A percentile compares a stretch with the other conserved stretches of the same genome.
Conservation (phyloP, 1,284 basidiomycete genomes). For the Entoloma clypeatum region DNA sequence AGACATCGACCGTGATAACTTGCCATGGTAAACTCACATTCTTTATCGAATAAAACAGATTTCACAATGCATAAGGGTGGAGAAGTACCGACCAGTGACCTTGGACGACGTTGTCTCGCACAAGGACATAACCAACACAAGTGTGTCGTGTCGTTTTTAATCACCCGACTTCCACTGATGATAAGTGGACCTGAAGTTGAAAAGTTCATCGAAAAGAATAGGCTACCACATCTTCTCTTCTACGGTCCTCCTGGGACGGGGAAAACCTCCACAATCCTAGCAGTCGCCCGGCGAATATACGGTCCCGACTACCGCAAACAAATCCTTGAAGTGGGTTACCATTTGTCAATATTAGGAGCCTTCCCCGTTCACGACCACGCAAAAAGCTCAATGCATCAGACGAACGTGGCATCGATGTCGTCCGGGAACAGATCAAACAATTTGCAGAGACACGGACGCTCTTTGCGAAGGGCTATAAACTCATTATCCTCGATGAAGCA, state of each 20-base stretch:
- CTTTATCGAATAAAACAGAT: conserved; percentile 4
- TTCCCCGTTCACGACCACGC: conserved; percentile 5
- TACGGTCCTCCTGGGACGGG: conserved; percentile 98
- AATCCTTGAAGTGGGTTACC: conserved; percentile 79
- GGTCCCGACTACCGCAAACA: conserved; percentile 82
- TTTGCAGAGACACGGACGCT: conserved; percentile 96
- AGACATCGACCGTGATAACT: conserved; percentile 51
- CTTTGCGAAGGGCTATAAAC: conserved; percentile 90
- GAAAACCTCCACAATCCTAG: conserved; percentile 97
- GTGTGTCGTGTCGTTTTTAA: conserved; percentile 43
- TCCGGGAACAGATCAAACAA: conserved; percentile 97
- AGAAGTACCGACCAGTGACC: conserved; percentile 89
- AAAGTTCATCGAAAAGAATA: conserved; percentile 93
- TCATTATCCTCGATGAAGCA: conserved; percentile 97
- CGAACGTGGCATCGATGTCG: conserved; percentile 97
- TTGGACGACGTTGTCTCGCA: conserved; percentile 93
- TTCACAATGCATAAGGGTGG: conserved; percentile 65
- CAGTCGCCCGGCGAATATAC: conserved; percentile 92
- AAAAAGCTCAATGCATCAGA: conserved; percentile 91
- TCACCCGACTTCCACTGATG: conserved; percentile 3
- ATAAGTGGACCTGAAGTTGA: conserved; percentile 75
- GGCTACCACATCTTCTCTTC: conserved; percentile 93
- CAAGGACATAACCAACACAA: conserved; percentile 89
- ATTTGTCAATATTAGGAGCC: conserved; percentile 1
- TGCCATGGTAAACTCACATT: conserved; percentile 60